Conservation (phyloP, 192 early-diverging fungal species). For the Umbelopsis vinacea region DNA sequence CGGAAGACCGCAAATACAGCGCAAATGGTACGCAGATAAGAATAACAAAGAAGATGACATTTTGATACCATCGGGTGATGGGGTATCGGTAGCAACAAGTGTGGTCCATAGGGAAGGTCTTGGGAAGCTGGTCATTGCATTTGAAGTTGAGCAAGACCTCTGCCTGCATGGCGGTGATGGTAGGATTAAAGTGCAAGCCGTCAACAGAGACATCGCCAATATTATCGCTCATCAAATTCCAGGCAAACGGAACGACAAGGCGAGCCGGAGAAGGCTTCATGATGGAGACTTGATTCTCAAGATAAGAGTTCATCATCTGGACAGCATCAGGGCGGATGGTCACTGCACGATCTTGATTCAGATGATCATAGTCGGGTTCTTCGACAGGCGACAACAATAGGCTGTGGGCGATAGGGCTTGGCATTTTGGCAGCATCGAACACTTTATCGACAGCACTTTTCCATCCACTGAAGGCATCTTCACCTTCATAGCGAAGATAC, state of each 20-base stretch:
- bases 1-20: slow-evolving; percentile 22
- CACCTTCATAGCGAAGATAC: slow-evolving; percentile 61
- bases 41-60: slow-evolving; percentile 41
- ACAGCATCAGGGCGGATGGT: slow-evolving; percentile 52
- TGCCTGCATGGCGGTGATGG: slow-evolving; percentile 53
- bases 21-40: slow-evolving; percentile 47
- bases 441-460: slow-evolving; percentile 45
- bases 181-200: slow-evolving; percentile 69
- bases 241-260: slow-evolving; percentile 50
- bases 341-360: slow-evolving; percentile 49
- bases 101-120: slow-evolving; percentile 49
- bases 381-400: slow-evolving; percentile 41
- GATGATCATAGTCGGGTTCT: slow-evolving; percentile 45
- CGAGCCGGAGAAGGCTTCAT: slow-evolving; percentile 28
- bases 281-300: slow-evolving; percentile 30
- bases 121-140: slow-evolving; percentile 58
- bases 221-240: slow-evolving; percentile 51
- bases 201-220: slow-evolving; percentile 55
- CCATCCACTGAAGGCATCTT: slow-evolving; percentile 51
- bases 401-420: slow-evolving; percentile 46
- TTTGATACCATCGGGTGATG: slow-evolving; percentile 46
- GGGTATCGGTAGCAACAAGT: slow-evolving; percentile 69
- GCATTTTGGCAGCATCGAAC: slow-evolving; percentile 23
- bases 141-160: slow-evolving; percentile 64
- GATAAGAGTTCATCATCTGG: slow-evolving; percentile 58